Conservation (phyloP, 1,284 basidiomycete species). For the Sporisorium exsertum region DNA sequence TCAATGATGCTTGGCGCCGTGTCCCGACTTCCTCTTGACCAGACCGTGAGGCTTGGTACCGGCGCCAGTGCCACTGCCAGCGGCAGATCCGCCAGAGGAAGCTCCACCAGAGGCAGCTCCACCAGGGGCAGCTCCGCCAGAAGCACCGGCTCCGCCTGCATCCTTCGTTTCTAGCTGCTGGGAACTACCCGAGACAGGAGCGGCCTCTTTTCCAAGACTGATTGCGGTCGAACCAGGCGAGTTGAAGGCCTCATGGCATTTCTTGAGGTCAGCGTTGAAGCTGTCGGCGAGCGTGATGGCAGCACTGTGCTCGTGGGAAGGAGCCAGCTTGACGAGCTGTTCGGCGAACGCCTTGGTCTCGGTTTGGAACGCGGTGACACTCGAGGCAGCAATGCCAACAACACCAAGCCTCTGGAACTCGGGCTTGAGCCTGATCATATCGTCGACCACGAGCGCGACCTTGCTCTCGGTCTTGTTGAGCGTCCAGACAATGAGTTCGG, state of each 20-base stretch:
- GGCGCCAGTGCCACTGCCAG: neutral
- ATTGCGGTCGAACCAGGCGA: neutral
- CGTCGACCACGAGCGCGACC: neutral
- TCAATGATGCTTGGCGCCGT: neutral
- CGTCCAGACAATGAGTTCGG: constrained; percentile 6
- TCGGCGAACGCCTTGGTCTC: constrained; percentile 2
- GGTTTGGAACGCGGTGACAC: constrained; percentile 11
- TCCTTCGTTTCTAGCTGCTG: neutral
- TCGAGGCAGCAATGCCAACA: neutral
- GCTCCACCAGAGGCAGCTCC: too few species aligned
- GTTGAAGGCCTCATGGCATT: constrained; percentile 10
- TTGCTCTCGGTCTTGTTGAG: constrained; percentile 21
- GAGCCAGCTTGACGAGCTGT: constrained; percentile 17
- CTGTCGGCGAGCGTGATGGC: constrained; percentile 2
- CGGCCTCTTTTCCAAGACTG: neutral
- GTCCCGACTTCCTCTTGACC: neutral
- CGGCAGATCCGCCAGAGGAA: neutral
- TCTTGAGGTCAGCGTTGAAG: constrained; percentile 10
- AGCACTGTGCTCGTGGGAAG: constrained; percentile 5
- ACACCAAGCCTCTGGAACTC: constrained; percentile 23
- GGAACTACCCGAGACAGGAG: neutral
- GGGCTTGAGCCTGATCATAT: constrained; percentile 16
- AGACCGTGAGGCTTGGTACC: neutral
- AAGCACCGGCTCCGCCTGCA: too few species aligned
- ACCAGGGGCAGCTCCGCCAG: too few species aligned